phyloP scores from a whole-genome alignment of 164 flowering plant genomes.

The Buxus sempervirens region DNA sequence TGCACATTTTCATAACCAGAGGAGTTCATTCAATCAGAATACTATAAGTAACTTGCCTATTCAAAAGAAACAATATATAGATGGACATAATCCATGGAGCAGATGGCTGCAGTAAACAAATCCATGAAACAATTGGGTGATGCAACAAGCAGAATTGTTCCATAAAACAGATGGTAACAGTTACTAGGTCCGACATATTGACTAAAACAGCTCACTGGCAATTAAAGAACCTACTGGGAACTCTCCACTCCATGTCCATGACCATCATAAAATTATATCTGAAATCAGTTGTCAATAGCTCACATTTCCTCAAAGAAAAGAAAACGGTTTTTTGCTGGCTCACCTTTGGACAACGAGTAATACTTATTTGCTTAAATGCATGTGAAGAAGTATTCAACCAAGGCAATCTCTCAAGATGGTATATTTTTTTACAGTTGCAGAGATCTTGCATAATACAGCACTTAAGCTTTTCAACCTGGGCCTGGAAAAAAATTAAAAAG shows the following conservation, averaged over 20 bases:
- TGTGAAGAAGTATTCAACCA: conserved; percentile 63
- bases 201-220: not conserved
- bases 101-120: too few relatives aligned
- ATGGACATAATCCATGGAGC: too few relatives aligned
- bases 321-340: conserved; percentile 1
- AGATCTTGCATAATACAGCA: conserved; percentile 49
- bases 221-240: not conserved
- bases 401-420: conserved; percentile 39
- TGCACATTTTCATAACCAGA: too few relatives aligned
- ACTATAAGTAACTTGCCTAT: not conserved
- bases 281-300: not conserved
- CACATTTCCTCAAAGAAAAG: not conserved
- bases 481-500: too few relatives aligned
- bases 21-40: not conserved
- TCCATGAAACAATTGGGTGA: too few relatives aligned
- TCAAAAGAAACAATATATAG: not conserved
- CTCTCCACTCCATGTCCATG: not conserved
- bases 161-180: not conserved
- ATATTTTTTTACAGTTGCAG: conserved; percentile 57
- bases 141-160: not conserved
- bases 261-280: not conserved
- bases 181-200: not conserved
- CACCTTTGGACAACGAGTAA: conserved; percentile 85
- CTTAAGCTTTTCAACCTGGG: conserved; percentile 42
- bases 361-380: conserved; percentile 54